These are phyloP conservation scores for Pseudopyrenochaeta lycopersici DNA, from an alignment of 2,329 filamentous ascomycete species.

Conservation along the genomic window DNA sequence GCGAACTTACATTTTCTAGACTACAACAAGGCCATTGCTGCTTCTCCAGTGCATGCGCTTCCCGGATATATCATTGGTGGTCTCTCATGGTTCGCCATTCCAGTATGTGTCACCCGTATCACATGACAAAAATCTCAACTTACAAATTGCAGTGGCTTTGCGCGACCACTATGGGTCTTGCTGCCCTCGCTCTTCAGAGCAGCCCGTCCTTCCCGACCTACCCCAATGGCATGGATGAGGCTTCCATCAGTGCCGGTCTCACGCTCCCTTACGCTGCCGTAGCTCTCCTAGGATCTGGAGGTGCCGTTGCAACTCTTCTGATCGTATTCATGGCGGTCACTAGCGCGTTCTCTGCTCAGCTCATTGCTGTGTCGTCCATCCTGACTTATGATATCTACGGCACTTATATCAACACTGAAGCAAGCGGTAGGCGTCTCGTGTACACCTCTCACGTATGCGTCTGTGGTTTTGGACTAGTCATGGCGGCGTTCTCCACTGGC, in stretches of 20 bases:
- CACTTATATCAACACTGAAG: conserved; percentile 81
- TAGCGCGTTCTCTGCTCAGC: conserved; percentile 54
- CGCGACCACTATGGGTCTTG: conserved; percentile 57
- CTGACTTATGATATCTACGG: conserved; percentile 89
- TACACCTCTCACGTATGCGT: conserved; percentile 79
- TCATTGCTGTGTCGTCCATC: conserved; percentile 79
- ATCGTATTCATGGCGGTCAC: conserved; percentile 61
- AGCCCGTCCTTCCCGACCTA: conserved; percentile 55
- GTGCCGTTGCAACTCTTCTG: conserved; percentile 44
- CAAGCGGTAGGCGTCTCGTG: conserved; percentile 78
- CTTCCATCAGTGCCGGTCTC: conserved; percentile 38
- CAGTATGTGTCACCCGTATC: conserved; percentile 22
- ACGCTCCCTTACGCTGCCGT: conserved; percentile 43
- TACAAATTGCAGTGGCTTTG: conserved; percentile 48
- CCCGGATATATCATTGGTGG: conserved; percentile 67
- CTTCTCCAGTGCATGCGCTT: conserved; percentile 82
- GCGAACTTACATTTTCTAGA: conserved; percentile 20
- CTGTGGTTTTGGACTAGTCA: conserved; percentile 78
- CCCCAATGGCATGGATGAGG: conserved; percentile 39
- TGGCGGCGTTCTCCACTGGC: conserved; percentile 80
- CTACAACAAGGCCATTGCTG: conserved; percentile 92
- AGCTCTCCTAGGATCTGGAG: conserved; percentile 42
- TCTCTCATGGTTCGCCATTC: conserved; percentile 59
- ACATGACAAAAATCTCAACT: neutral
- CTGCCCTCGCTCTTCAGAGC: conserved; percentile 53